Percentiles rank a stretch among this genome's conserved stretches.
Conservation (phyloP, 2,329 filamentous ascomycete genomes). For the Aspergillus phoenicis region DNA sequence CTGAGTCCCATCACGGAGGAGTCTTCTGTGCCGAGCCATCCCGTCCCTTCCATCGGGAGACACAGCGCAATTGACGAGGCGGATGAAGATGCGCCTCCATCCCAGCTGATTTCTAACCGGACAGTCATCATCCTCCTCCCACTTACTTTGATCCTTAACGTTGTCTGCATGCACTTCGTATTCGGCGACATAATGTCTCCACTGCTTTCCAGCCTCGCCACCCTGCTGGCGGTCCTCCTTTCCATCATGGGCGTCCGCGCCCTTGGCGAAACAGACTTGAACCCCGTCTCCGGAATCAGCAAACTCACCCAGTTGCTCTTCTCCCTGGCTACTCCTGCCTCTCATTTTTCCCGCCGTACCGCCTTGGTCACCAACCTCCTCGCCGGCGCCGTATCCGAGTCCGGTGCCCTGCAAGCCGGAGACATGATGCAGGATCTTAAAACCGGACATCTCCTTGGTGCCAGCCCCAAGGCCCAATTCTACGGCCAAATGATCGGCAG, state of each 20-base stretch:
- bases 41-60: slow-evolving; percentile 1
- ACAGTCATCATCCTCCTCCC: slow-evolving; percentile 75
- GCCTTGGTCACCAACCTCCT: slow-evolving; percentile 95
- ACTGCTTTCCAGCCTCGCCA: slow-evolving; percentile 73
- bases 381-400: slow-evolving; percentile 83
- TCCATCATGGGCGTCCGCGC: slow-evolving; percentile 67
- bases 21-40: slow-evolving; percentile 19
- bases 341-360: slow-evolving; percentile 72
- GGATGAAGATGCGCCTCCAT: slow-evolving; percentile 76
- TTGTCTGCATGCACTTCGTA: slow-evolving; percentile 76
- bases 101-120: slow-evolving; percentile 75
- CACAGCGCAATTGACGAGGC: slow-evolving; percentile 43
- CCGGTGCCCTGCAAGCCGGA: slow-evolving; percentile 87
- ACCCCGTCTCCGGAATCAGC: slow-evolving; percentile 93
- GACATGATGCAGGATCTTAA: slow-evolving; percentile 98
- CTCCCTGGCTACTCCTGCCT: slow-evolving; percentile 80
- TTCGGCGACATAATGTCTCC: slow-evolving; percentile 83
- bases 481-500: slow-evolving; percentile 94
- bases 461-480: slow-evolving; percentile 91
- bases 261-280: slow-evolving; percentile 82
- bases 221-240: slow-evolving; percentile 75
- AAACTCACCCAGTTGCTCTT: slow-evolving; percentile 97
- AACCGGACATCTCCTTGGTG: slow-evolving; percentile 89
- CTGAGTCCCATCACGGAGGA: slow-evolving; percentile 28
- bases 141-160: slow-evolving; percentile 75